A percentile compares a stretch with the other conserved stretches of the same genome.
Evolutionary conservation across 768 basidiomycete species (phyloP).

Genomic region (Phaffia tasmanica): DNA sequence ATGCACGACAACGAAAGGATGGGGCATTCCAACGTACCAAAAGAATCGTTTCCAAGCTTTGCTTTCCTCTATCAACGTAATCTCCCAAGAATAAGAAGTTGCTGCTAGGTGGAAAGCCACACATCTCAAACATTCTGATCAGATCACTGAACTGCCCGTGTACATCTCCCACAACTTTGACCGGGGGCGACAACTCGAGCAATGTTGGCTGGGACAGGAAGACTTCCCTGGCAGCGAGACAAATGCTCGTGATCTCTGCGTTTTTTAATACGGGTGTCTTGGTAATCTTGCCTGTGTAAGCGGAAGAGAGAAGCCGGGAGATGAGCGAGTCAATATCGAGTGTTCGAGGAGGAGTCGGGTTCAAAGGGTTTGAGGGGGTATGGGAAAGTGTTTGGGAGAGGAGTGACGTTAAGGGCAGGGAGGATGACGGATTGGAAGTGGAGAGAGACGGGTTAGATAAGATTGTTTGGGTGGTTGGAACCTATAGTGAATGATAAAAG

Average conservation of each 20-base stretch:
- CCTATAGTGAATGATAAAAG: slow-evolving; percentile 31
- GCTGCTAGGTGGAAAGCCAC: slow-evolving; percentile 90
- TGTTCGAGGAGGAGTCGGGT: slow-evolving; percentile 36
- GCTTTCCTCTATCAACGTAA: slow-evolving; percentile 97
- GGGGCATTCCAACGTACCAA: slow-evolving; percentile 40
- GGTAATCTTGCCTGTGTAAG: slow-evolving; percentile 95
- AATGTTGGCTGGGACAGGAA: slow-evolving; percentile 94
- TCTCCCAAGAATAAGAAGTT: slow-evolving; percentile 99
- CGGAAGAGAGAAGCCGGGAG: slow-evolving; percentile 84
- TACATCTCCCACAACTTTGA: slow-evolving; percentile 98
- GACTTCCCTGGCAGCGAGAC: slow-evolving; percentile 88
- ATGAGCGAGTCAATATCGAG: slow-evolving; percentile 99
- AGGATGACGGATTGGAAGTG: slow-evolving; percentile 38
- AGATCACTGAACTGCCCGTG: slow-evolving; percentile 99
- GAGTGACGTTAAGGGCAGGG: slow-evolving; percentile 15
- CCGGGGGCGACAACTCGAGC: slow-evolving; percentile 91
- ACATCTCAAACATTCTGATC: slow-evolving; percentile 98
- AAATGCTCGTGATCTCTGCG: slow-evolving; percentile 84
- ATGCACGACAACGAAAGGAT: background rate
- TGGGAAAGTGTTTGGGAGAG: slow-evolving; percentile 18
- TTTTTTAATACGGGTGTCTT: slow-evolving; percentile 86
- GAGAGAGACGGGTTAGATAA: slow-evolving; percentile 46
- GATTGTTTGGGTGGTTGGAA: slow-evolving; percentile 72
- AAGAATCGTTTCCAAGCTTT: slow-evolving; percentile 94
- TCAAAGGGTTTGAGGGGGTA: slow-evolving; percentile 51